Percentiles rank a stretch among this genome's conserved stretches.
These are phyloP conservation scores for Tritrichomonas foetus DNA, from an alignment of 208 protist genomes.

Conservation along the genomic window DNA sequence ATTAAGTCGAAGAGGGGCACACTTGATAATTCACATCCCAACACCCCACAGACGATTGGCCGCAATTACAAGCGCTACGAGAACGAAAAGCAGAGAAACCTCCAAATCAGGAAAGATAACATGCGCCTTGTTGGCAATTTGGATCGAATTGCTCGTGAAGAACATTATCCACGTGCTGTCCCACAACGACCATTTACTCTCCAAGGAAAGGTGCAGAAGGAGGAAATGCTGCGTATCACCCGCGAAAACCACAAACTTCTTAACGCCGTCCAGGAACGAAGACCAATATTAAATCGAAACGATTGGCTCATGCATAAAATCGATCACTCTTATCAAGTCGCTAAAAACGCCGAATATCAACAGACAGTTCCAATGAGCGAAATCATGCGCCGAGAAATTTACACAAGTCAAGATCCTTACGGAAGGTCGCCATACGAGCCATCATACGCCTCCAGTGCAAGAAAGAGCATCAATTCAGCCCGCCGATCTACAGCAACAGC, in stretches of 20 bases:
- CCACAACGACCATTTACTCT: not conserved
- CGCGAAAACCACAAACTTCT: not conserved
- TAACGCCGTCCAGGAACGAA: not conserved
- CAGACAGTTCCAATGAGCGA: conserved; percentile 12
- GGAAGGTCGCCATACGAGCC: too few species aligned
- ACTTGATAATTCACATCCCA: not conserved
- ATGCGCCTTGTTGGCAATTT: not conserved
- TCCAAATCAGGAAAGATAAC: not conserved
- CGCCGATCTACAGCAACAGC: too few species aligned
- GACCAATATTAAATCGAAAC: not conserved
- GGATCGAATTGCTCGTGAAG: not conserved
- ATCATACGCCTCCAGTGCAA: too few species aligned
- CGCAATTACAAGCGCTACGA: not conserved
- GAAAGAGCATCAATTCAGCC: too few species aligned
- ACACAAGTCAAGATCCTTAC: not conserved
- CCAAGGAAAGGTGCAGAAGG: not conserved
- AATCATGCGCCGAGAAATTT: not conserved
- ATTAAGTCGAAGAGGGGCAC: not conserved
- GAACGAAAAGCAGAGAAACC: not conserved
- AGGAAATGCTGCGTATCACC: not conserved
- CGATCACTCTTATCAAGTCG: not conserved
- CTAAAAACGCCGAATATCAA: not conserved
- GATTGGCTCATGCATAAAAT: not conserved
- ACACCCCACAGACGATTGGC: not conserved
- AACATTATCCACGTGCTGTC: not conserved